Percentiles rank a stretch among this genome's conserved stretches.
These are phyloP conservation scores for Cryptosporidium meleagridis DNA, from an alignment of 169 alveolate species.

Conservation along the genomic window DNA sequence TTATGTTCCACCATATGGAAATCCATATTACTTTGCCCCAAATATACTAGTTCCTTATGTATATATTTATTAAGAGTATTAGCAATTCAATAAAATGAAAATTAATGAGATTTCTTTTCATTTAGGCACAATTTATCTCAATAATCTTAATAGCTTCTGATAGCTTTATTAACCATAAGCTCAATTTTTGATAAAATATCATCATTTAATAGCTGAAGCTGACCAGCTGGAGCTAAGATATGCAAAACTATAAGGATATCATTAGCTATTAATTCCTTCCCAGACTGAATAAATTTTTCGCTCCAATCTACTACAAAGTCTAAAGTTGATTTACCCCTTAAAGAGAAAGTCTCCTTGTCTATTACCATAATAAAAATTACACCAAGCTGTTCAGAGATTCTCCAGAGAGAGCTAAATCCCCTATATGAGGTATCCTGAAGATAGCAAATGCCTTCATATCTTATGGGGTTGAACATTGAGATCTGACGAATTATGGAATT, in stretches of 20 bases:
- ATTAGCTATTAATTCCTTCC: not conserved
- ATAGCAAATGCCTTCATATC: conserved; percentile 47
- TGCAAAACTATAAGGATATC: conserved; percentile 44
- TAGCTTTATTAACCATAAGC: conserved; percentile 15
- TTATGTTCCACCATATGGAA: conserved; percentile 72
- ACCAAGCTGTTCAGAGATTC: conserved; percentile 16
- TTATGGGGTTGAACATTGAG: conserved; percentile 41
- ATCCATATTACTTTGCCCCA: conserved; percentile 73
- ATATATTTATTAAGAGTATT: conserved; percentile 30
- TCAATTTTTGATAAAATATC: conserved; percentile 32
- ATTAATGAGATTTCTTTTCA: not conserved
- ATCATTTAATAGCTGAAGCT: conserved; percentile 51
- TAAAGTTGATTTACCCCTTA: conserved; percentile 29
- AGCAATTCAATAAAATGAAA: not conserved
- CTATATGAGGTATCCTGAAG: not conserved
- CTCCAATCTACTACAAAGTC: conserved; percentile 70
- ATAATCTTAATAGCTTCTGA: not conserved
- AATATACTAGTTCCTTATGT: conserved; percentile 64
- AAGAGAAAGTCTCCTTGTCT: not conserved
- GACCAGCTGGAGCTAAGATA: conserved; percentile 64
- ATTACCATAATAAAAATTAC: conserved; percentile 34
- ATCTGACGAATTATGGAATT: conserved; percentile 33
- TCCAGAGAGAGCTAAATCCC: conserved; percentile 34
- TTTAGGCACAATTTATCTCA: not conserved
- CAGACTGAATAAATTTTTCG: conserved; percentile 8